phyloP scores from a whole-genome alignment of 1,139 yeast species.

The Debaryomycetaceae sp. region DNA sequence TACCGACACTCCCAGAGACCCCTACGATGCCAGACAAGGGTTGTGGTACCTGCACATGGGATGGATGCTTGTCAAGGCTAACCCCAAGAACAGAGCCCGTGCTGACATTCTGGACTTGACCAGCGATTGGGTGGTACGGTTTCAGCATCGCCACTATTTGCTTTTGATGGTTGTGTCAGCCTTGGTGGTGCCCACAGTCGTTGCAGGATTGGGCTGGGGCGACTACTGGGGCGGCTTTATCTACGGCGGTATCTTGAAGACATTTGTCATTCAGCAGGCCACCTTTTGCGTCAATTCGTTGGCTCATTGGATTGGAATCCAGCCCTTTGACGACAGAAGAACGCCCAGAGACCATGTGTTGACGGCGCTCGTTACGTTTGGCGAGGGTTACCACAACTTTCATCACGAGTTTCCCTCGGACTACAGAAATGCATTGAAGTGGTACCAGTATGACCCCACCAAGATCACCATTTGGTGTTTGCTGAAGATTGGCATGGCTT shows the following conservation, averaged over 20 bases:
- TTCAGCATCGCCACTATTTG: slow-evolving; percentile 91
- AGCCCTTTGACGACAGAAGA: slow-evolving; percentile 96
- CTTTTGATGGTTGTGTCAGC: slow-evolving; percentile 62
- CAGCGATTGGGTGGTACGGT: slow-evolving; percentile 83
- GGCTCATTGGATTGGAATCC: slow-evolving; percentile 98
- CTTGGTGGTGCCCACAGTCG: slow-evolving; percentile 65
- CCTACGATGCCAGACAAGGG: slow-evolving; percentile 94
- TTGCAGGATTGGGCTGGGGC: slow-evolving; percentile 80
- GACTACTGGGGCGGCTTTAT: slow-evolving; percentile 92
- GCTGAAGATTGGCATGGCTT: slow-evolving; percentile 81
- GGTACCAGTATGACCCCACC: slow-evolving; percentile 99
- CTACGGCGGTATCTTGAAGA: slow-evolving; percentile 84
- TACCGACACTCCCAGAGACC: slow-evolving; percentile 95
- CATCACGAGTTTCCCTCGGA: slow-evolving; percentile 99
- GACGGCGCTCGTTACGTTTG: slow-evolving; percentile 93
- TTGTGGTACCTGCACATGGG: slow-evolving; percentile 96
- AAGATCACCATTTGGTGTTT: slow-evolving; percentile 69
- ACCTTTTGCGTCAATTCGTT: slow-evolving; percentile 97
- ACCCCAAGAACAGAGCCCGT: slow-evolving; percentile 93
- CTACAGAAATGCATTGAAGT: slow-evolving; percentile 94
- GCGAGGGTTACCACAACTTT: slow-evolving; percentile 99
- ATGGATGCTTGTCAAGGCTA: slow-evolving; percentile 93
- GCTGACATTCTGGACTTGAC: slow-evolving; percentile 93
- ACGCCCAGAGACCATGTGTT: slow-evolving; percentile 95
- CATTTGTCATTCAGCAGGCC: slow-evolving; percentile 88